Conservation (phyloP, 1,284 basidiomycete species). For the Jaminaea rosea region DNA sequence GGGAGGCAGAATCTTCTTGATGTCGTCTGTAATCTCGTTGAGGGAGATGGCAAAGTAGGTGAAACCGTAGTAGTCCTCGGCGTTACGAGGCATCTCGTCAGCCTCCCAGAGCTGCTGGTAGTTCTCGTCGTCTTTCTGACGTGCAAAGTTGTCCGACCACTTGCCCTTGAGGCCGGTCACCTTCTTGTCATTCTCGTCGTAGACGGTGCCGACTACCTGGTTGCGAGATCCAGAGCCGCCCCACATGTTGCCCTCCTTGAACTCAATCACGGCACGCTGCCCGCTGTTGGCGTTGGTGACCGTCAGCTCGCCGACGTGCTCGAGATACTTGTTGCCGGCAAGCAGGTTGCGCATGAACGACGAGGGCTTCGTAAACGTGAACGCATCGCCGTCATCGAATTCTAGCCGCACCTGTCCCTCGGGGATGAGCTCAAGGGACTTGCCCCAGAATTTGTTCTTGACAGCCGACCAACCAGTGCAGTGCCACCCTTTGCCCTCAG, state of each 20-base stretch:
- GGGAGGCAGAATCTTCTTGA: slow-evolving; percentile 61
- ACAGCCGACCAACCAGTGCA: slow-evolving; percentile 32
- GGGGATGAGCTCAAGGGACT: slow-evolving; percentile 42
- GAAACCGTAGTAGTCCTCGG: slow-evolving; percentile 44
- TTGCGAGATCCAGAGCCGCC: slow-evolving; percentile 33
- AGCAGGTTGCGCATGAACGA: slow-evolving; percentile 46
- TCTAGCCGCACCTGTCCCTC: slow-evolving; percentile 34
- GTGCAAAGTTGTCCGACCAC: slow-evolving; percentile 35
- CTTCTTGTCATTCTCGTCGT: slow-evolving; percentile 27
- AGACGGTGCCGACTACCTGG: slow-evolving; percentile 30
- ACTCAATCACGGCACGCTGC: slow-evolving; percentile 30
- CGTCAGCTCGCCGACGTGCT: slow-evolving; percentile 43
- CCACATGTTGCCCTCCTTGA: slow-evolving; percentile 45
- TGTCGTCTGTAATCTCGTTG: slow-evolving; percentile 50
- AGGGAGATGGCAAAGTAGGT: slow-evolving; percentile 46
- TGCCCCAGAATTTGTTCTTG: slow-evolving; percentile 48
- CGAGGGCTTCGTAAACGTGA: slow-evolving; percentile 34
- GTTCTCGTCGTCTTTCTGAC: slow-evolving; percentile 36
- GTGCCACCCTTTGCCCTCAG: slow-evolving; percentile 42
- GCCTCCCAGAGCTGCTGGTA: slow-evolving; percentile 43
- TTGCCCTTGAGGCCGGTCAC: slow-evolving; percentile 33
- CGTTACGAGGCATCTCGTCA: slow-evolving; percentile 30
- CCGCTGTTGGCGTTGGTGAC: slow-evolving; percentile 36
- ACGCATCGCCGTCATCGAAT: slow-evolving; percentile 38
- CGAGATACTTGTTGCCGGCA: slow-evolving; percentile 46